Evolutionary conservation across 2,329 filamentous ascomycete species (phyloP).

Genomic region (Plectosphaerella plurivora): DNA sequence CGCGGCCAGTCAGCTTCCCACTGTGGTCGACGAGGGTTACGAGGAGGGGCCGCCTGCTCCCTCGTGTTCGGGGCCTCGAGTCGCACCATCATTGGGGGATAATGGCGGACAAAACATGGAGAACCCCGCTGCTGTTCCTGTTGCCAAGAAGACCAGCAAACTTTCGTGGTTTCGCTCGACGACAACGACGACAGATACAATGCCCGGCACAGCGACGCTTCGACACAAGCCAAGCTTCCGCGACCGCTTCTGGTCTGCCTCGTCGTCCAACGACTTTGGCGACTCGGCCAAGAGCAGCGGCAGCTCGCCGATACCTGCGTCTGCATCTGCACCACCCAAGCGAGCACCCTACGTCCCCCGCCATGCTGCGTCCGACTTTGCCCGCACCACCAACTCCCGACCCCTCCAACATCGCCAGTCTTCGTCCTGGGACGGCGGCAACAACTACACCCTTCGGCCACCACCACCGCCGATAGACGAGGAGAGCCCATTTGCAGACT

Average conservation of each 20-base stretch:
- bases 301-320: not conserved
- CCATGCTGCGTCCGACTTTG: conserved; percentile 25
- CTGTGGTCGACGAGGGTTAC: not conserved
- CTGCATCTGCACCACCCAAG: conserved; percentile 1
- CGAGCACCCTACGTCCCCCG: conserved; percentile 17
- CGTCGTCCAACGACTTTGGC: conserved; percentile 10
- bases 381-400: conserved; percentile 12
- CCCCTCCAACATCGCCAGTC: conserved; percentile 9
- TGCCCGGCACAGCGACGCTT: not conserved
- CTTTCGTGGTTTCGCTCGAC: too few relatives aligned
- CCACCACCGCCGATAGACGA: not conserved
- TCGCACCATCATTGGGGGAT: not conserved
- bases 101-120: not conserved
- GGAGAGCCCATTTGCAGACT: not conserved
- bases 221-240: conserved; percentile 8
- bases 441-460: not conserved
- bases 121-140: not conserved
- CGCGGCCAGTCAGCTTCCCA: not conserved
- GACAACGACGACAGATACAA: too few relatives aligned
- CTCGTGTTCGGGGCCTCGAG: not conserved
- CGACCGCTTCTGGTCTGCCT: conserved; percentile 11
- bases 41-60: not conserved
- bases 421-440: conserved; percentile 1
- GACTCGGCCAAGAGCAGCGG: not conserved
- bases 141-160: too few relatives aligned